phyloP scores from a whole-genome alignment of 2,329 filamentous ascomycete species.

The Ceratocystis cubensis region DNA sequence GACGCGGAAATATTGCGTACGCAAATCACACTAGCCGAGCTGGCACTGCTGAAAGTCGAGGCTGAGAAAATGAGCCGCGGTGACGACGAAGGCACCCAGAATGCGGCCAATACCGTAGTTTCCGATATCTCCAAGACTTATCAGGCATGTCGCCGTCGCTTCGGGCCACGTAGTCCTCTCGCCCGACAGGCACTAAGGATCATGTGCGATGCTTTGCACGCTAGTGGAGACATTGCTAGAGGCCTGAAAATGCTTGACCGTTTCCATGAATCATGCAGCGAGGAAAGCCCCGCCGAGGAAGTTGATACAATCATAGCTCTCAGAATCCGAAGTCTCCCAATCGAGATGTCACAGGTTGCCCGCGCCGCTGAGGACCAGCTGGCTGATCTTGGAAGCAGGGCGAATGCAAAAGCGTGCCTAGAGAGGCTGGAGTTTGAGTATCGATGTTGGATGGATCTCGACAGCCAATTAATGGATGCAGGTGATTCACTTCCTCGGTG shows the following conservation, averaged over 20 bases:
- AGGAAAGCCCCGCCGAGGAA: neutral
- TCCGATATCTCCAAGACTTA: neutral
- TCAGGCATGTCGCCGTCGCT: neutral
- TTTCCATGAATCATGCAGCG: neutral
- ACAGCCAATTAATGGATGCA: neutral
- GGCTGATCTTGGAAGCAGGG: neutral
- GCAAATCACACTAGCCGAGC: slow-evolving; percentile 1
- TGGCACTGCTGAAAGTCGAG: neutral
- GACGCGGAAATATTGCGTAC: slow-evolving; percentile 2
- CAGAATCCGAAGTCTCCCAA: neutral
- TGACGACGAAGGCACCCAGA: neutral
- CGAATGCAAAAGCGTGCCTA: neutral
- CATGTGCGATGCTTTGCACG: neutral
- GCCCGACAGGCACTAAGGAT: neutral
- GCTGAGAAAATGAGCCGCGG: neutral
- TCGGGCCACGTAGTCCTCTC: slow-evolving; percentile 4
- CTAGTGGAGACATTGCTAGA: neutral
- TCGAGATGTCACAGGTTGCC: neutral
- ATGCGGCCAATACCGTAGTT: neutral
- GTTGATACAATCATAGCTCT: neutral
- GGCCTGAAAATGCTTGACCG: slow-evolving; percentile 5
- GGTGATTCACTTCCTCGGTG: neutral
- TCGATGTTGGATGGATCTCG: neutral
- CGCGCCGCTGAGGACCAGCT: neutral
- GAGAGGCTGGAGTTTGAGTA: neutral